These are phyloP conservation scores for Pleurotus eryngii DNA, from an alignment of 768 basidiomycete species.

Conservation along the genomic window DNA sequence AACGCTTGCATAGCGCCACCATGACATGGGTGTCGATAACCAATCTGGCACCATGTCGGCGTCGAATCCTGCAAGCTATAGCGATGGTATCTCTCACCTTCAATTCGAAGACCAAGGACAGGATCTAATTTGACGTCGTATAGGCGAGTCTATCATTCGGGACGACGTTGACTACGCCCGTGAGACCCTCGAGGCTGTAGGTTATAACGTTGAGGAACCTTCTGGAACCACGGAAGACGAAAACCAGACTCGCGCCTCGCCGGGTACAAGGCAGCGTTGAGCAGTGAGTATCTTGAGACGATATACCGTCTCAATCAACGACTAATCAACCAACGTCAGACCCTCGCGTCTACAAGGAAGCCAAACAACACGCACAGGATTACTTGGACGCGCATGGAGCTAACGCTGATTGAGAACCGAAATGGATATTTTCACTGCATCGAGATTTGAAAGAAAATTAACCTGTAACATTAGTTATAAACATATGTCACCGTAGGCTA, in stretches of 20 bases:
- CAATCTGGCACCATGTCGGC: background rate
- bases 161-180: conserved; percentile 52
- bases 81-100: conserved; percentile 31
- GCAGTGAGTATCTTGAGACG: conserved; percentile 30
- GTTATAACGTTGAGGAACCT: conserved; percentile 26
- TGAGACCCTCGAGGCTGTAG: conserved; percentile 48
- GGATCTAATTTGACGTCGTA: too few relatives aligned
- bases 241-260: conserved; percentile 43
- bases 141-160: conserved; percentile 43
- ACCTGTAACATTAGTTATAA: too few relatives aligned
- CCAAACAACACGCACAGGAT: conserved; percentile 46
- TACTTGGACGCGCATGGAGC: conserved; percentile 30
- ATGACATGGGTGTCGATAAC: conserved; percentile 17
- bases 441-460: too few relatives aligned
- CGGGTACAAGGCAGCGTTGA: conserved; percentile 54
- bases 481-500: too few relatives aligned
- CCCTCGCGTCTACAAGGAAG: conserved; percentile 42
- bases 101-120: background rate
- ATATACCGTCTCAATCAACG: conserved; percentile 2
- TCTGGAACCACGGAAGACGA: conserved; percentile 26
- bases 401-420: background rate
- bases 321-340: conserved; percentile 25
- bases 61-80: conserved; percentile 26
- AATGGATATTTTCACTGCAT: background rate
- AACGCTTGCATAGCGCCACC: conserved; percentile 43